Base-by-base conservation (phyloP, 179 eudicot genomes). In the Beta lomatogona region DNA sequence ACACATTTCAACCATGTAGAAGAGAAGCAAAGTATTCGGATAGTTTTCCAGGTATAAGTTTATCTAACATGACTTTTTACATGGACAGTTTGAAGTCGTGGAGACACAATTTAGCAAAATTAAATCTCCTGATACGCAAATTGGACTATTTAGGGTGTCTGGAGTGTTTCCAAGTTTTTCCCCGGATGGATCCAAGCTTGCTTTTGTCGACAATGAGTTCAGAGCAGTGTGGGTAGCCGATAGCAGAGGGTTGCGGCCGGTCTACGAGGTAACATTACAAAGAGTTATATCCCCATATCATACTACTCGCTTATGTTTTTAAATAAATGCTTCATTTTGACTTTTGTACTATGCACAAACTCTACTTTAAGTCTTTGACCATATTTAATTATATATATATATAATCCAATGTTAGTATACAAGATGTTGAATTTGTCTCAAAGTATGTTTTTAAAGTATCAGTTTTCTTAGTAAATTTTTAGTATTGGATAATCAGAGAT, bases 191-290 rank as follows among this genome's bases (percentile, higher is more conserved):
- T 12, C 50, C 13, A 79, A 79, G 18, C 81, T 79, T 45, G 81
- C 76, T 9, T 79, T 79, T 58, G 81, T 79, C 25, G 81, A 79
- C 46, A 79, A 79, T 3, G 81, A 79, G 68, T 79, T 79, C 58
- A 79, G n/a, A 13, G 44, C 67, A 16, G 69, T 79, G 5, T 70
- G 68, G 76, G 46, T 79, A 0, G 81, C 69, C 5, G 81, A 79
- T 25, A 6, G 4, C 15, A 22, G 58, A 2, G 81, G 81, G 13
- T 44, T 79, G 41, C 81, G 69, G 4, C 16, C 16, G 7, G 53
- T 79, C 9, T 44, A 11, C 15, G 57, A 70, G 76, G 81, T 79
- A 69, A 36, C 41, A 36, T 36, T 36, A 36, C 2, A 36, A 36
- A 36, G 41, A 36, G 41, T 36, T 3, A 25, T 36, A 36, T 36